These are phyloP conservation scores for Curvularia eragrostidis DNA, from an alignment of 2,329 filamentous ascomycete species.

Conservation along the genomic window DNA sequence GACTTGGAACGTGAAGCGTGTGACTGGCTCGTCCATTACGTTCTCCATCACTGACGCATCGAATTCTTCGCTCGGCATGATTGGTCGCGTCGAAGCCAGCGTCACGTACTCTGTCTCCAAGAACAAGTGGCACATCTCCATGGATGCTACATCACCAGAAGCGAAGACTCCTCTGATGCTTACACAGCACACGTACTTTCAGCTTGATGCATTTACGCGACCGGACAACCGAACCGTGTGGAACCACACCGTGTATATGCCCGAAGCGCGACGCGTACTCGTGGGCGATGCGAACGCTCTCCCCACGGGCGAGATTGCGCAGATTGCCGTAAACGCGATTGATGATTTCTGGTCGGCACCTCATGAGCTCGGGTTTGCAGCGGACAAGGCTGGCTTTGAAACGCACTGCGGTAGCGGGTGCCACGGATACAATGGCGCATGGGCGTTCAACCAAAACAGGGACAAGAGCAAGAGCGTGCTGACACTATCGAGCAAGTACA, in stretches of 20 bases:
- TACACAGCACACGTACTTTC: slow-evolving; percentile 48
- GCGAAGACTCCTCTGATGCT: slow-evolving; percentile 41
- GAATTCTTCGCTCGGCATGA: slow-evolving; percentile 42
- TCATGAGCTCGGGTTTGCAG: slow-evolving; percentile 42
- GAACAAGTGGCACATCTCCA: slow-evolving; percentile 45
- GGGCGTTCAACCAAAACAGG: slow-evolving; percentile 38
- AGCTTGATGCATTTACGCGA: slow-evolving; percentile 44
- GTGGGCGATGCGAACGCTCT: slow-evolving; percentile 37
- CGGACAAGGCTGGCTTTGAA: slow-evolving; percentile 33
- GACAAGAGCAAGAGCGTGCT: slow-evolving; percentile 33
- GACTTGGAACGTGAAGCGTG: slow-evolving; percentile 38
- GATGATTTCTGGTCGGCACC: slow-evolving; percentile 45
- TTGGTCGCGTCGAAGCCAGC: slow-evolving; percentile 36
- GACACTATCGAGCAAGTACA: slow-evolving; percentile 40
- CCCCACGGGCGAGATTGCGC: slow-evolving; percentile 43
- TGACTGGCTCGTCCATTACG: slow-evolving; percentile 39
- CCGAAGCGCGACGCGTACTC: slow-evolving; percentile 38
- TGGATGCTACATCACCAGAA: slow-evolving; percentile 40
- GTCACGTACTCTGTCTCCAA: slow-evolving; percentile 43
- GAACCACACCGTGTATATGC: slow-evolving; percentile 45
- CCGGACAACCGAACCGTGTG: slow-evolving; percentile 41
- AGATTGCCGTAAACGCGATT: slow-evolving; percentile 30
- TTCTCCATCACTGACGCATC: slow-evolving; percentile 41
- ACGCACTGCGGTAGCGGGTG: slow-evolving; percentile 45
- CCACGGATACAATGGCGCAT: slow-evolving; percentile 45